Evolutionary conservation across 2,329 filamentous ascomycete species (phyloP).

Genomic region (Hypocreales sp.): DNA sequence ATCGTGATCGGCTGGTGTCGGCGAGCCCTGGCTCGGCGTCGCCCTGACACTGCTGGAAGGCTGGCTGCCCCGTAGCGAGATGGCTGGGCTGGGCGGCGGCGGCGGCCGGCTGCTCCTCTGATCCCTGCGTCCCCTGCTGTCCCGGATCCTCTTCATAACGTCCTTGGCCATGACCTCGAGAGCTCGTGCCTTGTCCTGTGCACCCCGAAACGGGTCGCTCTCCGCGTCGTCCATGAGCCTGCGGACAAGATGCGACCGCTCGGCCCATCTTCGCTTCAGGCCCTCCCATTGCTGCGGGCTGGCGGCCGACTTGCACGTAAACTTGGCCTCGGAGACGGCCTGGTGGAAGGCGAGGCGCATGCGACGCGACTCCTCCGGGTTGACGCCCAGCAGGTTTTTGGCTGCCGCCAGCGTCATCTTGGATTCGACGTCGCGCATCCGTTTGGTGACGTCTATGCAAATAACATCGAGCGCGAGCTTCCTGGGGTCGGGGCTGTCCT

Average conservation of each 20-base stretch:
- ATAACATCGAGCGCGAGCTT: constrained; percentile 62
- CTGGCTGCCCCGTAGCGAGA: no score
- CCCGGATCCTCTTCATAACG: constrained; percentile 61
- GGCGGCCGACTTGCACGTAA: constrained; percentile 59
- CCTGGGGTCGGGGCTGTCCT: constrained; percentile 43
- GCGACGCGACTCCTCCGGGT: constrained; percentile 33
- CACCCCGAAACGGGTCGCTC: constrained; percentile 35
- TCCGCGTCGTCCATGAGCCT: constrained; percentile 34
- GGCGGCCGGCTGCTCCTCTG: constrained; percentile 9
- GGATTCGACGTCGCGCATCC: constrained; percentile 48
- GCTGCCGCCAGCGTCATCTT: constrained; percentile 61
- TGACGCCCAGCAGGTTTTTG: constrained; percentile 40
- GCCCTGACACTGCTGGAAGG: no score
- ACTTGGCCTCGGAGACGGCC: constrained; percentile 48
- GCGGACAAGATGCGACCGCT: constrained; percentile 37
- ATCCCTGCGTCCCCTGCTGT: constrained; percentile 45
- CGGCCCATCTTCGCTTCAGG: constrained; percentile 54
- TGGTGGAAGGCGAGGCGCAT: constrained; percentile 51
- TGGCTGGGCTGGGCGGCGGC: constrained; percentile 2
- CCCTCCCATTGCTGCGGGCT: constrained; percentile 57
- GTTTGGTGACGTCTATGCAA: constrained; percentile 68
- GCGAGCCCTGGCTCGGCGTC: no score
- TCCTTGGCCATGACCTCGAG: constrained; percentile 59
- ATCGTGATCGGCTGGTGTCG: constrained; percentile 2
- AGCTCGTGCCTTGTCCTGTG: constrained; percentile 42